Evolutionary conservation across 129 eudicot species (phyloP).

Genomic region (Arctium lappa): DNA sequence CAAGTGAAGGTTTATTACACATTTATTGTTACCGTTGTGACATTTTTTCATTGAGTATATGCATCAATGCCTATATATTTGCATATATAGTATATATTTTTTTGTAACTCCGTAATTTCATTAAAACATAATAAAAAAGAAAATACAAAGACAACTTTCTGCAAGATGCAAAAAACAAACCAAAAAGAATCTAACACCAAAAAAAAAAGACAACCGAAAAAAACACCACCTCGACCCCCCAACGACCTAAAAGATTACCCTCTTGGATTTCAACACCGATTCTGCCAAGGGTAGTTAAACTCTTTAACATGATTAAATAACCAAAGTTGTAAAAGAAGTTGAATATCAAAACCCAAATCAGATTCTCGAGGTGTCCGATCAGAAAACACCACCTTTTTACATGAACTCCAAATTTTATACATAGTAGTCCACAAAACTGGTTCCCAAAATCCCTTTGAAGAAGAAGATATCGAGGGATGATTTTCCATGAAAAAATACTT

Average conservation of each 20-base stretch:
- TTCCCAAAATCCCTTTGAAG: background rate
- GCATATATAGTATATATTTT: no score
- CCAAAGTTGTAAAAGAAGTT: background rate
- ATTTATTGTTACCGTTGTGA: no score
- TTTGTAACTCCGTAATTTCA: no score
- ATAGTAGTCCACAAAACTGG: background rate
- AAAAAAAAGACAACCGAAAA: no score
- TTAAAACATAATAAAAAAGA: no score
- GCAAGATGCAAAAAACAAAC: no score
- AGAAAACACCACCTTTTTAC: background rate
- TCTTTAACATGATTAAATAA: background rate
- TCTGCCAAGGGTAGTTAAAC: background rate
- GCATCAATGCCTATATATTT: no score
- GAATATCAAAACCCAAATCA: background rate
- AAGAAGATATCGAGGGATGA: background rate
- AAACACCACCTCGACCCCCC: background rate
- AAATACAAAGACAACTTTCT: no score
- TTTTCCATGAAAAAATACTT: background rate
- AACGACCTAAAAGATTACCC: background rate
- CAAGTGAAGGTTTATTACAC: no score
- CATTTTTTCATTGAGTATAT: no score
- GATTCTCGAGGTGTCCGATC: background rate
- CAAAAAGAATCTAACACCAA: background rate
- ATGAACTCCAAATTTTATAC: background rate
- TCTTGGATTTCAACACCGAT: background rate